Base-by-base conservation (phyloP, 2,329 filamentous ascomycete species). In the Juglanconis oblonga region DNA sequence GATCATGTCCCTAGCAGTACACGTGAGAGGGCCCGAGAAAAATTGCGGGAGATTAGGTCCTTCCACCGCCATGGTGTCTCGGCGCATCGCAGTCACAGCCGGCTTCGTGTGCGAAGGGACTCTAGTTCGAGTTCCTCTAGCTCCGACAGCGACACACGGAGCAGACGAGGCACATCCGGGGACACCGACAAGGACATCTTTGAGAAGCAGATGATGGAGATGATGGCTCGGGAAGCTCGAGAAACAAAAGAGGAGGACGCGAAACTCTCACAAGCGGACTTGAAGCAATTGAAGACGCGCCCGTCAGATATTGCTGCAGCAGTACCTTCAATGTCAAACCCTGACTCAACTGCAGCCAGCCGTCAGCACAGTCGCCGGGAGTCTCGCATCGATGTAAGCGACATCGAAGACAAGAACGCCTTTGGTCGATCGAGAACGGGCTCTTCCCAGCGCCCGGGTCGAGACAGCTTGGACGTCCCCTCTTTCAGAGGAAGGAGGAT, bases 71-170 rank as follows among this genome's bases (percentile, higher is more conserved):
- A 81, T 57, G 79, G 72, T 60, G 76, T 74, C 58, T 83, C 81
- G 2, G 69, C 74, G 11, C 57, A 60, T 11, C 77, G 82, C 61
- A 79, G 78, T 45, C 80, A 82, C 36, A 80, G 83, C 55, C 81
- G 85, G 60, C 73, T 81, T 33, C 79, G 79, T 52, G 78, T 81
- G 35, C 79, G 81, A 53, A 79, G 77, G 55, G 77, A 78, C 10
- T 86, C 85, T 9, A 71, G 78, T 9, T 89, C 88, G 0, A 86
- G 86, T 56, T 79, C 81, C 4, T 89, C 87, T 5, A 83, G 83
- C 33, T 84, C 79, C 50, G 84, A 87, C 47, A 78, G 74, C 58
- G 80, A 82, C 50, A 66, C 59, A 7, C 73, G 73, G 32, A 75
- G 70, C 29, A 77, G 79, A 42, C 76, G 71, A 14, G 78, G 76